Conservation (phyloP, 2,329 filamentous ascomycete genomes). For the Exophiala lecanii-corni region DNA sequence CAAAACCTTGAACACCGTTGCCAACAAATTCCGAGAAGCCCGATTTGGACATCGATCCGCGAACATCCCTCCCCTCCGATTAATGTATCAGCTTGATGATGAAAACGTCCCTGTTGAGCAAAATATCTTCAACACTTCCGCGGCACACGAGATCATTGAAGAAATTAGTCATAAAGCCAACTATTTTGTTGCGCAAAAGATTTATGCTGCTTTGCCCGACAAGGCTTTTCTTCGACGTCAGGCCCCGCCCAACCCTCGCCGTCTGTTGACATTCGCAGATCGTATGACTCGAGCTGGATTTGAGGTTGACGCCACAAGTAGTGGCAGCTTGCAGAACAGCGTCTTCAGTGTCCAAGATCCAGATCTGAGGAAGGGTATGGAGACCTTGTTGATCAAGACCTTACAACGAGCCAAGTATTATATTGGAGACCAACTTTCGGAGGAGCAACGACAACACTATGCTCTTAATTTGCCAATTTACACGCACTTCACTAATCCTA, state of each 20-base stretch:
- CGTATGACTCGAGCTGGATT: conserved; percentile 89
- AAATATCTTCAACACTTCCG: conserved; percentile 90
- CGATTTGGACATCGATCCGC: conserved; percentile 76
- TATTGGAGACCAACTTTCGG: conserved; percentile 71
- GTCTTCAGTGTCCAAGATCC: conserved; percentile 87
- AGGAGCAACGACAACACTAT: conserved; percentile 81
- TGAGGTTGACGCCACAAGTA: conserved; percentile 83
- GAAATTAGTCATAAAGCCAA: conserved; percentile 94
- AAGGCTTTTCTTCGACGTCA: conserved; percentile 91
- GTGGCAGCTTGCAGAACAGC: conserved; percentile 87
- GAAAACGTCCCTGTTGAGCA: conserved; percentile 96
- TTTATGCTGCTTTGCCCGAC: conserved; percentile 74
- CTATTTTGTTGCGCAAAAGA: conserved; percentile 77
- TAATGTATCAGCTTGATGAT: conserved; percentile 91
- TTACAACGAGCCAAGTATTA: conserved; percentile 97
- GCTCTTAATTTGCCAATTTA: conserved; percentile 88
- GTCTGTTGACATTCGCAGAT: conserved; percentile 84
- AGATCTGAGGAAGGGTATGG: conserved; percentile 93
- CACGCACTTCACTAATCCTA: conserved; percentile 96
- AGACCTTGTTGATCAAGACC: conserved; percentile 88
- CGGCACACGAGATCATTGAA: conserved; percentile 88
- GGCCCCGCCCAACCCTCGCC: conserved; percentile 75
- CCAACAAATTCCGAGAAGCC: conserved; percentile 84
- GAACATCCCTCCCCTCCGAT: conserved; percentile 76
- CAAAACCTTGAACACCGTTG: conserved; percentile 71